Conservation (phyloP, 2,329 filamentous ascomycete species). For the Seiridium cupressi region DNA sequence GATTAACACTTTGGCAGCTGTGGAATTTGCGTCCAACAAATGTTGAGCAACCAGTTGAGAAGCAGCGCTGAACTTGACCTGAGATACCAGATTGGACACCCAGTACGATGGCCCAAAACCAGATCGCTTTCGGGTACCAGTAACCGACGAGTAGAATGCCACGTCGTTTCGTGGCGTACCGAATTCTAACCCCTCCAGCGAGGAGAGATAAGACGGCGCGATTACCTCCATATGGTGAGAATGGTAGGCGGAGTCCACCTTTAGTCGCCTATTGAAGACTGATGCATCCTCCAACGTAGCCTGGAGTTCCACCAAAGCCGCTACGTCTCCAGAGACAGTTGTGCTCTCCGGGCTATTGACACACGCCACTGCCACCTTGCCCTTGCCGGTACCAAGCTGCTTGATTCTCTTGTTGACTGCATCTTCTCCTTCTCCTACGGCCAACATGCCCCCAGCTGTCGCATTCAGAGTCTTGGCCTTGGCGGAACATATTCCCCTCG, state of each 20-base stretch:
- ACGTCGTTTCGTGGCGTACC: not conserved
- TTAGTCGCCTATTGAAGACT: conserved; percentile 14
- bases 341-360: conserved; percentile 27
- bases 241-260: conserved; percentile 26
- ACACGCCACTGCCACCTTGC: conserved; percentile 16
- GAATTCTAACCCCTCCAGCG: not conserved
- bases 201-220: conserved; percentile 14
- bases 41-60: conserved; percentile 10
- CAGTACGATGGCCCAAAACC: not conserved
- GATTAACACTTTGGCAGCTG: conserved; percentile 4
- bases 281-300: conserved; percentile 13
- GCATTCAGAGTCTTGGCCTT: not conserved
- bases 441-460: not conserved
- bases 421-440: not conserved
- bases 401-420: not conserved
- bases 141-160: not conserved
- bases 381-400: not conserved
- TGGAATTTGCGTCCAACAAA: not conserved
- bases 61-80: not conserved
- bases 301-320: conserved; percentile 13
- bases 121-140: not conserved
- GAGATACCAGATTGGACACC: conserved; percentile 10
- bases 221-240: conserved; percentile 25
- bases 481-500: conserved; percentile 29
- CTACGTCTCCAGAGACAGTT: conserved; percentile 25